Evolutionary conservation across 305 asterid genomes (phyloP), one percentile per base, ranked within the genome.

Genomic region (Solanum hybrid): DNA sequence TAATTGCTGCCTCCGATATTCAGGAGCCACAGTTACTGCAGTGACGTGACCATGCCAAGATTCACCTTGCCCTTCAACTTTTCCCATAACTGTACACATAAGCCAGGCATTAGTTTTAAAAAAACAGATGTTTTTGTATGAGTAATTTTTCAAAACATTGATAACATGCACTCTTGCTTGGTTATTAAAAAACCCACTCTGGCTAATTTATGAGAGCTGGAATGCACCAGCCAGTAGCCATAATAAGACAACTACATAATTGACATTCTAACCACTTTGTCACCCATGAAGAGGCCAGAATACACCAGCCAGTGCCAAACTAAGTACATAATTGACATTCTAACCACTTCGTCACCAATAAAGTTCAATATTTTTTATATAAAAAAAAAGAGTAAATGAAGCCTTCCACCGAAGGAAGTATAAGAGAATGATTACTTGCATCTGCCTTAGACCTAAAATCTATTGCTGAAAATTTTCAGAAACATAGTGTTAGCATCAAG

Each of bases 1-100:
- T 95, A 97, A 92, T 91, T 95, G 97, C 87, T 97, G 99, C 93
- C 99, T 94, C 82, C 98, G 96, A 89, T 91, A 97, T 91, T 97
- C 99, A 82, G 99, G 97, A 88, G 97, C 97, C 77, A 97, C 99
- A 29, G 96, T 96, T 9, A 97, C 97, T 90, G 99, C 98, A 76
- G 99, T 96, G 91, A 97, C 99, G 89, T 95, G 99, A 72, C 99
- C 99, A 89, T 97, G 99, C 99, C 99, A 97, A 70, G 98, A 97
- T 93, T 97, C 99, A 78, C 99, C 99, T 93, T 95, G 98, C 72
- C 99, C 99, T 95, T 96, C 99, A 85, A 97, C 98, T 92, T 97
- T 97, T 26, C 99, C 99, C 99, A 97, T 97, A 90, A 97, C 99
- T 96, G 94, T 79, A 91, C 83, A 87, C 22, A 79, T 27, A 90